Conservation (phyloP, 495 filamentous ascomycete genomes). For the Paragyromitra xinjiangensis region DNA sequence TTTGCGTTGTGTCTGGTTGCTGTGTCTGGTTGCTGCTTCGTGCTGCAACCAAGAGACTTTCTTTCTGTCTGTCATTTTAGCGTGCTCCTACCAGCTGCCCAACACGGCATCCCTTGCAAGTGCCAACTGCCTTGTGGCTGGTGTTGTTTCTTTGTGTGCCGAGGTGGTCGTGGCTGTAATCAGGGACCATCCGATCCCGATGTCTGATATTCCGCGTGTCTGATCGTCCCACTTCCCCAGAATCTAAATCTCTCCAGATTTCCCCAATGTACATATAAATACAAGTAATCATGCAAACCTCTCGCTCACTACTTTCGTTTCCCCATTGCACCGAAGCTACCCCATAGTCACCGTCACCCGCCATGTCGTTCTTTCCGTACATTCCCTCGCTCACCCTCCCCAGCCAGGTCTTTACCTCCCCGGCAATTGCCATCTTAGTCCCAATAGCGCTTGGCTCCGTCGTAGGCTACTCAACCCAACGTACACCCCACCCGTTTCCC, state of each 20-base stretch:
- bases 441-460: constrained; percentile 71
- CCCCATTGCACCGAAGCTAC: background rate
- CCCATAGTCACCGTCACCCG: background rate
- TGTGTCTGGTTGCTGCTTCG: background rate
- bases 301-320: background rate
- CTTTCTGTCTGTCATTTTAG: constrained; percentile 1
- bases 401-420: constrained; percentile 68
- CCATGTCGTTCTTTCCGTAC: constrained; percentile 47
- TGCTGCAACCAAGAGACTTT: background rate
- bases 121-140: constrained; percentile 23
- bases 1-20: background rate
- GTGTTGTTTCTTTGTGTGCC: background rate
- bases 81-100: constrained; percentile 8
- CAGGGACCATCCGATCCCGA: constrained; percentile 28
- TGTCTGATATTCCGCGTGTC: constrained; percentile 18
- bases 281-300: constrained; percentile 6
- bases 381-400: constrained; percentile 69
- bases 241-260: constrained; percentile 41
- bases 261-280: constrained; percentile 15
- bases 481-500: constrained; percentile 59
- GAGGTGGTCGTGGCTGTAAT: too few species aligned
- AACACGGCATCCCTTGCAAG: constrained; percentile 1
- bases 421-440: constrained; percentile 73
- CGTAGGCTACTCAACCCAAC: constrained; percentile 69
- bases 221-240: constrained; percentile 30